Evolutionary conservation across 106 monocot species (phyloP).

Genomic region (Xerophyta viscosa): DNA sequence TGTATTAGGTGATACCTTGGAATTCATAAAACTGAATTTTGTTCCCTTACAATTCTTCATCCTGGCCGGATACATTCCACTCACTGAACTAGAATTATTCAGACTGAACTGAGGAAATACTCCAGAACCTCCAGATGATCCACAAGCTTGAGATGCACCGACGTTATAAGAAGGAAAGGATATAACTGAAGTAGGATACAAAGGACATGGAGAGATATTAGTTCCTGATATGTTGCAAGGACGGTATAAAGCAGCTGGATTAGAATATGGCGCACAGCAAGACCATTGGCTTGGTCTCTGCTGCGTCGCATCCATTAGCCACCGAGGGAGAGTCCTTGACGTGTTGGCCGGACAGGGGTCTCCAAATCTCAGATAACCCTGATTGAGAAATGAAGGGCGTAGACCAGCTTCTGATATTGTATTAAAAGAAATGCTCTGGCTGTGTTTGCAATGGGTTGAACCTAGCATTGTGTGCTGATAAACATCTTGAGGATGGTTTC

Average conservation of each 20-base stretch:
- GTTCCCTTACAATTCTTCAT: conserved; percentile 6
- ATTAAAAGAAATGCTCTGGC: conserved; percentile 13
- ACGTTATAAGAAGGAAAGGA: conserved; percentile 16
- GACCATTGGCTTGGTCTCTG: conserved; percentile 9
- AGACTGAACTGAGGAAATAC: conserved; percentile 2
- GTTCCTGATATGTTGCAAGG: conserved; percentile 2
- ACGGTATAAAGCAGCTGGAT: conserved; percentile 8
- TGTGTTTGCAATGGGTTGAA: conserved; percentile 21
- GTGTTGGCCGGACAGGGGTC: conserved; percentile 11
- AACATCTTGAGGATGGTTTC: conserved; percentile 3
- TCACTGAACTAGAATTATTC: conserved; percentile 2
- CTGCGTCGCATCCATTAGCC: conserved; percentile 22
- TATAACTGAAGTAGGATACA: conserved; percentile 5
- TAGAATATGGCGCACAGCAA: conserved; percentile 7
- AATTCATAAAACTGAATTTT: conserved; percentile 6
- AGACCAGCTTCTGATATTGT: conserved; percentile 10
- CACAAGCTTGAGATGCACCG: conserved; percentile 3
- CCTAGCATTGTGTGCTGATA: conserved; percentile 9
- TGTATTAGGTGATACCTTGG: conserved; percentile 4
- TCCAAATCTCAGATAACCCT: conserved; percentile 4
- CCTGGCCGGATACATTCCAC: conserved; percentile 3
- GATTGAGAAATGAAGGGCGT: conserved; percentile 2
- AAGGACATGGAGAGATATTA: conserved; percentile 6
- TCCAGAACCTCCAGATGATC: conserved; percentile 10
- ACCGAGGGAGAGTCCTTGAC: conserved; percentile 20